Evolutionary conservation across 106 monocot species (phyloP).

Genomic region (Ottelia alismoides): DNA sequence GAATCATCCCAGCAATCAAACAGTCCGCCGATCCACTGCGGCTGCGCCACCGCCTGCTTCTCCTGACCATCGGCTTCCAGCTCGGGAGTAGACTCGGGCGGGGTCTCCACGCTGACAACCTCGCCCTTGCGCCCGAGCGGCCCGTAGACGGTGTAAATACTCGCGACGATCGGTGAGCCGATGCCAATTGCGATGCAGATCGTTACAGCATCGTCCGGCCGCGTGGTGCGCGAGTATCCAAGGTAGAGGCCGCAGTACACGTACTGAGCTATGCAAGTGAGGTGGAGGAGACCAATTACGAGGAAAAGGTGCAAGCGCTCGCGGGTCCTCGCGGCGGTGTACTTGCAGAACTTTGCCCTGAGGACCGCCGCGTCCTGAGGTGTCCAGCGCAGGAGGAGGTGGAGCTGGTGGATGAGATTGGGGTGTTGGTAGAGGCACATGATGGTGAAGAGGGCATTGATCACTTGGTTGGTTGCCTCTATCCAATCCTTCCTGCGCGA

Average conservation of each 20-base stretch:
- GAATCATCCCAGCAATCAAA: conserved; percentile 13
- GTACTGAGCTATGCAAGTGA: conserved; percentile 17
- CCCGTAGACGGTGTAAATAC: conserved; percentile 4
- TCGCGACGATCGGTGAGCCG: conserved; percentile 6
- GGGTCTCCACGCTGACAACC: not conserved
- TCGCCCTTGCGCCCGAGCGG: conserved; percentile 13
- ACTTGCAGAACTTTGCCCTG: conserved; percentile 5
- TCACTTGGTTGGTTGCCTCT: conserved; percentile 13
- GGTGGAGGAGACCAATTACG: conserved; percentile 7
- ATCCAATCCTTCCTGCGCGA: conserved; percentile 12
- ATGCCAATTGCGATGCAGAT: conserved; percentile 5
- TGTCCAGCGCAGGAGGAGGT: conserved; percentile 1
- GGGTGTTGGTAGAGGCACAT: conserved; percentile 22
- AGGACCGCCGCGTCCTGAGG: conserved; percentile 3
- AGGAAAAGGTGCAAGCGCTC: conserved; percentile 8
- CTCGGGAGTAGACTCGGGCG: too few relatives aligned
- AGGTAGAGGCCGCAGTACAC: conserved; percentile 3
- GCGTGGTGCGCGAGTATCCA: conserved; percentile 1
- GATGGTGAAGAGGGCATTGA: conserved; percentile 21
- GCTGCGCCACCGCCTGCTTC: not conserved
- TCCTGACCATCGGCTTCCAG: too few relatives aligned
- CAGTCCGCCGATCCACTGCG: conserved; percentile 13
- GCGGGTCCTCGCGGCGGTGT: not conserved
- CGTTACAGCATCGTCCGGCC: not conserved
- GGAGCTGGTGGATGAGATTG: conserved; percentile 7